phyloP scores from a whole-genome alignment of 2,329 filamentous ascomycete species.

The Sclerotinia subarctica region DNA sequence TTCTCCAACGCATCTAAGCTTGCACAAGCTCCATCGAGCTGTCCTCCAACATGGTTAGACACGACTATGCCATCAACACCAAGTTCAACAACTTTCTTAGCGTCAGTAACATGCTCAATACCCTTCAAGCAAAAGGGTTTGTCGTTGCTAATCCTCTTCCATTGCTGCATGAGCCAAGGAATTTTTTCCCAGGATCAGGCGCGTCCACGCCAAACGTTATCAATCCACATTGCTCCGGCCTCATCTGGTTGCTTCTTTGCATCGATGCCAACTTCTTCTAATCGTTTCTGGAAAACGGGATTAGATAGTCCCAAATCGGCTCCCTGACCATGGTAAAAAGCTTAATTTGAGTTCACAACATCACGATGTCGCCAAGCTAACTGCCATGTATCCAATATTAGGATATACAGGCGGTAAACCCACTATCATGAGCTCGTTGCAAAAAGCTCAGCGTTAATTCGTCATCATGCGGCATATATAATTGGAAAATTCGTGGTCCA shows the following conservation, averaged over 20 bases:
- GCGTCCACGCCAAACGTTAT: constrained; percentile 60
- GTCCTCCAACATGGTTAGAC: constrained; percentile 55
- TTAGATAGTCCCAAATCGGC: constrained; percentile 57
- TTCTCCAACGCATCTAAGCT: constrained; percentile 58
- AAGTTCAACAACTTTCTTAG: constrained; percentile 53
- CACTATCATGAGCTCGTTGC: constrained; percentile 50
- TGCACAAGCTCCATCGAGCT: constrained; percentile 59
- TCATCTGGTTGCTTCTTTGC: constrained; percentile 49
- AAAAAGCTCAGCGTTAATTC: constrained; percentile 55
- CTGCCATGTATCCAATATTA: constrained; percentile 63
- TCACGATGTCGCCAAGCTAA: constrained; percentile 61
- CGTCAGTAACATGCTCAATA: constrained; percentile 59
- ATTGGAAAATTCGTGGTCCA: constrained; percentile 56
- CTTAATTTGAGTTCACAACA: constrained; percentile 55
- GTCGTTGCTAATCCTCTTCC: constrained; percentile 56
- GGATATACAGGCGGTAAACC: constrained; percentile 58
- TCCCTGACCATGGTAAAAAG: constrained; percentile 60
- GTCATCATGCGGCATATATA: constrained; percentile 63
- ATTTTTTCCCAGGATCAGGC: constrained; percentile 63
- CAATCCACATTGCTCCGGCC: constrained; percentile 60
- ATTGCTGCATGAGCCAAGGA: constrained; percentile 57
- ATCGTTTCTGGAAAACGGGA: constrained; percentile 54
- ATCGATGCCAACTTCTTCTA: constrained; percentile 53
- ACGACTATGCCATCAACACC: constrained; percentile 61
- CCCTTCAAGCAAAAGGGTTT: constrained; percentile 60